Conservation (phyloP, 495 filamentous ascomycete genomes). For the Cenococcum geophilum region DNA sequence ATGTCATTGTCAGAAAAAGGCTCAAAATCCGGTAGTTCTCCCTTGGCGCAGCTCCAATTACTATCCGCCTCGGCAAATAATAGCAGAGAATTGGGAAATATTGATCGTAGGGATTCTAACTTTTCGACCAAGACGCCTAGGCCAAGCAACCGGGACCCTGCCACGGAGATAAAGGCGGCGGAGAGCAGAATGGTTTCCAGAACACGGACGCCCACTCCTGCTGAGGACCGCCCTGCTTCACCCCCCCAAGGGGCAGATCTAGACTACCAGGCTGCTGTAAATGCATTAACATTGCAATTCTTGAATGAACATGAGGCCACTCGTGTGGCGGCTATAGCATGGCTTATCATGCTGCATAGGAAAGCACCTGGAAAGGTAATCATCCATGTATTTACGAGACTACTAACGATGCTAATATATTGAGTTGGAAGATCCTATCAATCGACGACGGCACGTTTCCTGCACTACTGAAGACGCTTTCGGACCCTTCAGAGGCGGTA, state of each 20-base stretch:
- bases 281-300: constrained; percentile 87
- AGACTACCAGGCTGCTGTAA: constrained; percentile 96
- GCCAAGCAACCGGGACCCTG: constrained; percentile 20
- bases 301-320: constrained; percentile 96
- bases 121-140: constrained; percentile 27
- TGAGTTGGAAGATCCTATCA: constrained; percentile 49
- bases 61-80: constrained; percentile 40
- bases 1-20: constrained; percentile 79
- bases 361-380: constrained; percentile 85
- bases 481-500: constrained; percentile 90
- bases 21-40: constrained; percentile 41
- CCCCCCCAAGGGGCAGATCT: constrained; percentile 60
- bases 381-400: neutral
- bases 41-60: constrained; percentile 27
- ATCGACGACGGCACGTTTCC: constrained; percentile 98
- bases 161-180: constrained; percentile 34
- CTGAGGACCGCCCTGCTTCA: constrained; percentile 27
- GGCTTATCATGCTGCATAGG: constrained; percentile 95
- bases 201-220: constrained; percentile 31
- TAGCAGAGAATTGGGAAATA: constrained; percentile 45
- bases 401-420: neutral
- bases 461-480: constrained; percentile 90
- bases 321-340: constrained; percentile 84
- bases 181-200: constrained; percentile 38
- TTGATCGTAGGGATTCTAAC: constrained; percentile 42